Percentiles rank a stretch among this genome's conserved stretches.
Conservation (phyloP, 371 early-diverging fungal genomes). For the Mortierella sp. region DNA sequence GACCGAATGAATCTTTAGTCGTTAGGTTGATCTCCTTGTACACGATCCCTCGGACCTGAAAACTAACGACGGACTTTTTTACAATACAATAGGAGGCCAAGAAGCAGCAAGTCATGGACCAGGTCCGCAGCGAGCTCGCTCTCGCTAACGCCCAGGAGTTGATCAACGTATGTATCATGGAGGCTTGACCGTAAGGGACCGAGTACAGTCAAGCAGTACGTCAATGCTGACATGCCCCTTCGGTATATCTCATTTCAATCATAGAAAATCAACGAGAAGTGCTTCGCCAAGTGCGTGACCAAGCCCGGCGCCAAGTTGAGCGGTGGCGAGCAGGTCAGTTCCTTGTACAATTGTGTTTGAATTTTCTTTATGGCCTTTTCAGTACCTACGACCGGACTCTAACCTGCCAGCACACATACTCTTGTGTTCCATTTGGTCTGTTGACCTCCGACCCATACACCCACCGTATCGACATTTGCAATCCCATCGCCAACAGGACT, state of each 20-base stretch:
- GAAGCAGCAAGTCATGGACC: constrained; percentile 90
- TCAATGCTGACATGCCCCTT: background rate
- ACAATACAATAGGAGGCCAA: constrained; percentile 61
- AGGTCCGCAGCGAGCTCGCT: constrained; percentile 86
- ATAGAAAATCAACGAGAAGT: constrained; percentile 88
- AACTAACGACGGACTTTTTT: background rate
- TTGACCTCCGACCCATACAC: background rate
- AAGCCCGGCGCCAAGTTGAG: constrained; percentile 81
- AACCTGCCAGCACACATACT: background rate
- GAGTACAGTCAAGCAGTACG: background rate
- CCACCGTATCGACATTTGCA: background rate
- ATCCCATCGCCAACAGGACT: constrained; percentile 60
- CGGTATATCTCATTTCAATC: background rate
- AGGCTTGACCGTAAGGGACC: background rate
- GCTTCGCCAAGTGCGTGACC: constrained; percentile 86
- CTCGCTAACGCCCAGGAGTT: constrained; percentile 92
- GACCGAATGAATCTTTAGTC: background rate
- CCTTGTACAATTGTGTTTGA: background rate
- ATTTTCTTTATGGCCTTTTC: background rate
- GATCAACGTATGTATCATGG: constrained; percentile 71
- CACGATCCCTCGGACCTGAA: background rate
- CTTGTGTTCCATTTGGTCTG: background rate
- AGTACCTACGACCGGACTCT: background rate
- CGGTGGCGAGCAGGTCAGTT: constrained; percentile 74
- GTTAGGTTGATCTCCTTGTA: background rate